These are phyloP conservation scores for Filobasidium uniguttulatum DNA, from an alignment of 1,284 basidiomycete species.

Conservation along the genomic window DNA sequence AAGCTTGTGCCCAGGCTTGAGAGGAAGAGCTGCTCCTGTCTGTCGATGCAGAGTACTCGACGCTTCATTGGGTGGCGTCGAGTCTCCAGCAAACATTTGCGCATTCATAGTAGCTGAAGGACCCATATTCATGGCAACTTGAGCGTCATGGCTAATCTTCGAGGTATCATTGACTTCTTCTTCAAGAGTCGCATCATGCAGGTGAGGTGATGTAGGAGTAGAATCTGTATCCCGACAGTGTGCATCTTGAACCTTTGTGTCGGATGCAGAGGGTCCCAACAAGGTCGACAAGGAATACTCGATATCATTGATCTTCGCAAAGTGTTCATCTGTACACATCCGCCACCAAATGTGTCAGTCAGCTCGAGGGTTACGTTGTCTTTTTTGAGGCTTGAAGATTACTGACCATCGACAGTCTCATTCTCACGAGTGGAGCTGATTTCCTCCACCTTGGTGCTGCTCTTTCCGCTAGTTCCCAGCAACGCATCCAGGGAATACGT, in stretches of 20 bases:
- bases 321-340: conserved; percentile 56
- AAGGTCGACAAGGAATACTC: conserved; percentile 83
- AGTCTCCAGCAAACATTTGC: not conserved
- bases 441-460: conserved; percentile 17
- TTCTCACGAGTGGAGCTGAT: conserved; percentile 5
- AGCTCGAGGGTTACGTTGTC: too few relatives aligned
- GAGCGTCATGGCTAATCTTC: conserved; percentile 50
- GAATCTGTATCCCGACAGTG: not conserved
- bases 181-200: conserved; percentile 23
- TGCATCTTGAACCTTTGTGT: conserved; percentile 18
- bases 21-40: not conserved
- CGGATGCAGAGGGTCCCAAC: conserved; percentile 40
- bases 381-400: not conserved
- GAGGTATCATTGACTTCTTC: conserved; percentile 44
- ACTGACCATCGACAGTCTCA: conserved; percentile 12
- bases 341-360: too few relatives aligned
- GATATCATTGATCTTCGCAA: conserved; percentile 94
- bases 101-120: conserved; percentile 43
- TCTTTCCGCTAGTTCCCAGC: conserved; percentile 47
- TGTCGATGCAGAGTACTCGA: not conserved
- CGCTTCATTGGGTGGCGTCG: too few relatives aligned
- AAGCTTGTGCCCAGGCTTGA: conserved; percentile 58
- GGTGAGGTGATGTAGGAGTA: conserved; percentile 14
- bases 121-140: conserved; percentile 36
- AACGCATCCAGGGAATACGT: conserved; percentile 91